Percentiles rank a stretch among this genome's conserved stretches.
Conservation (phyloP, 2,329 filamentous ascomycete genomes). For the Neophaeococcomyces aloes region DNA sequence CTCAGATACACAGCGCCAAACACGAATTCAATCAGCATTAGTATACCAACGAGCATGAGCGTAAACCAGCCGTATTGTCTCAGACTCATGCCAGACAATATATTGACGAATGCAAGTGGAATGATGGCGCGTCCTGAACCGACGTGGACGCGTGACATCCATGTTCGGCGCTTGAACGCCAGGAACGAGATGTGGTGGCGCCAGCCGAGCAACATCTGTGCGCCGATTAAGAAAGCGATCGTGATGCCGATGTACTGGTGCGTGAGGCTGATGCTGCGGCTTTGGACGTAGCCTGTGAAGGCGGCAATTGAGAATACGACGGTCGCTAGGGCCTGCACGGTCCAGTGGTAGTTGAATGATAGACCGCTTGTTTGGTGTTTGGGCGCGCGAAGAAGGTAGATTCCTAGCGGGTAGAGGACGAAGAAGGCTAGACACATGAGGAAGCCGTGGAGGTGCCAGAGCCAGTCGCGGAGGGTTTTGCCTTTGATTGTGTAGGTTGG, state of each 20-base stretch:
- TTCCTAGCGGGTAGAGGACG: slow-evolving; percentile 27
- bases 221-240: slow-evolving; percentile 25
- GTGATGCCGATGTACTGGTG: slow-evolving; percentile 41
- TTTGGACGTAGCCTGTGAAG: slow-evolving; percentile 34
- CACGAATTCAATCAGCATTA: slow-evolving; percentile 17
- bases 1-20: slow-evolving; percentile 11
- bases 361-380: slow-evolving; percentile 21
- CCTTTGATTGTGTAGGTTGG: slow-evolving; percentile 3
- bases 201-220: slow-evolving; percentile 31
- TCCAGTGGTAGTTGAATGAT: slow-evolving; percentile 31
- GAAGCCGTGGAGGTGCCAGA: slow-evolving; percentile 25
- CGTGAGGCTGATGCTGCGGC: slow-evolving; percentile 32
- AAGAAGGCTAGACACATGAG: slow-evolving; percentile 29
- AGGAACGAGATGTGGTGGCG: slow-evolving; percentile 30
- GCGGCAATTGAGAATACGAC: slow-evolving; percentile 30
- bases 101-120: slow-evolving; percentile 21
- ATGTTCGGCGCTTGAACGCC: slow-evolving; percentile 14
- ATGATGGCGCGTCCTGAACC: slow-evolving; percentile 24
- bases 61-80: slow-evolving; percentile 21
- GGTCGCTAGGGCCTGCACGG: slow-evolving; percentile 30
- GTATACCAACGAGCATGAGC: slow-evolving; percentile 13
- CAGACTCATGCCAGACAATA: slow-evolving; percentile 17
- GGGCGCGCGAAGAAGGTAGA: slow-evolving; percentile 30
- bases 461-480: slow-evolving; percentile 18
- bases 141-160: slow-evolving; percentile 22